phyloP scores from a whole-genome alignment of 2,329 filamentous ascomycete species.

The Monilinia laxa region DNA sequence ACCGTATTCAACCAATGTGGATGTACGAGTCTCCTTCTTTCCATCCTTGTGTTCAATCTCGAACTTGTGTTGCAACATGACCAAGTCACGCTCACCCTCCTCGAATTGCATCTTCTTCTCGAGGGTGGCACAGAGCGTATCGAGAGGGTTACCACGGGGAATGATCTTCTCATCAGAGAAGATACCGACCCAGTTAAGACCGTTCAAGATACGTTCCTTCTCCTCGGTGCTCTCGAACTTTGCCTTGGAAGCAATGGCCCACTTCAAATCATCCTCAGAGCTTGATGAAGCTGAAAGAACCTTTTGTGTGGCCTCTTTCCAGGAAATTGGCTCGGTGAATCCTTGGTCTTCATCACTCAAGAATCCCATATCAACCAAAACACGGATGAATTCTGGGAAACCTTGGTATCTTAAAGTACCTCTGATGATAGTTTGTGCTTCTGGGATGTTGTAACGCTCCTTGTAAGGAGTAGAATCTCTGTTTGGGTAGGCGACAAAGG shows the following conservation, averaged over 20 bases:
- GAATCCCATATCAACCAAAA: slow-evolving; percentile 88
- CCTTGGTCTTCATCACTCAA: slow-evolving; percentile 67
- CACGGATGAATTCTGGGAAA: slow-evolving; percentile 87
- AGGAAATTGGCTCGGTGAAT: slow-evolving; percentile 65
- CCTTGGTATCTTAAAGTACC: slow-evolving; percentile 84
- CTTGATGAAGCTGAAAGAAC: slow-evolving; percentile 69
- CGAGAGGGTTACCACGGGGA: slow-evolving; percentile 75
- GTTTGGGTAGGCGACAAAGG: slow-evolving; percentile 92
- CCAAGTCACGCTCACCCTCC: slow-evolving; percentile 78
- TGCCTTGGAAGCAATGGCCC: slow-evolving; percentile 73
- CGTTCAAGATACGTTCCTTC: slow-evolving; percentile 66
- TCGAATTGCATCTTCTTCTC: slow-evolving; percentile 91
- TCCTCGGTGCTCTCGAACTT: slow-evolving; percentile 68
- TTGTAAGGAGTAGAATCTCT: slow-evolving; percentile 84
- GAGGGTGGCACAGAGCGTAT: slow-evolving; percentile 85
- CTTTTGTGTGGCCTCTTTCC: slow-evolving; percentile 82
- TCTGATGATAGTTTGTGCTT: slow-evolving; percentile 80
- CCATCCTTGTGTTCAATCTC: slow-evolving; percentile 82
- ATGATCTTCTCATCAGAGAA: slow-evolving; percentile 69
- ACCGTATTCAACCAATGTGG: slow-evolving; percentile 81
- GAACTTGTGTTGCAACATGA: slow-evolving; percentile 79
- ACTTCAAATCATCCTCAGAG: slow-evolving; percentile 66
- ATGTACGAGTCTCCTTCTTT: slow-evolving; percentile 71
- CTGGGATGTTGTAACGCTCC: slow-evolving; percentile 87
- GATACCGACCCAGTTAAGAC: slow-evolving; percentile 69